phyloP scores from a whole-genome alignment of 2,329 filamentous ascomycete species.

The Alternaria tenuissima region DNA sequence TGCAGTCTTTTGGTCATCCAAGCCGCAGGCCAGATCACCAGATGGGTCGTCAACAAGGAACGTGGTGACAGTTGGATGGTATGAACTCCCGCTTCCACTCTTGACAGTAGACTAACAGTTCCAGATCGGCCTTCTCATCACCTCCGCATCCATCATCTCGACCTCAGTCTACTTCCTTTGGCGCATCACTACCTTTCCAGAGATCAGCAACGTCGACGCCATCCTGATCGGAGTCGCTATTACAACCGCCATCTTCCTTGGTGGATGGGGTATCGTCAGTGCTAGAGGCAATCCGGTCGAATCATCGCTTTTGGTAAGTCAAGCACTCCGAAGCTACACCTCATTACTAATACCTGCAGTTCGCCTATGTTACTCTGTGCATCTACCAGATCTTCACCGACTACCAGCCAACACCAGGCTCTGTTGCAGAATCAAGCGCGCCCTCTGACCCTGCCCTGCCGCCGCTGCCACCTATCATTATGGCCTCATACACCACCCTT shows the following conservation, averaged over 20 bases:
- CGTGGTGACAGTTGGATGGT: constrained; percentile 97
- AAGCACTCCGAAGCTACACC: not conserved
- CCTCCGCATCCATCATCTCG: constrained; percentile 90
- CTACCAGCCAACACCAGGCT: constrained; percentile 78
- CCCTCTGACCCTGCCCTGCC: constrained; percentile 84
- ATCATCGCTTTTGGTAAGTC: constrained; percentile 76
- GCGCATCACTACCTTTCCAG: constrained; percentile 91
- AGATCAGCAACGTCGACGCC: constrained; percentile 90
- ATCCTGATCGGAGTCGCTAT: constrained; percentile 91
- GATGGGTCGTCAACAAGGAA: constrained; percentile 92
- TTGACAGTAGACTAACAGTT: constrained; percentile 44
- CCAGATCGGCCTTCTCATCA: constrained; percentile 84
- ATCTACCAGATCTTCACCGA: constrained; percentile 99
- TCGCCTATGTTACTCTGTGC: constrained; percentile 97
- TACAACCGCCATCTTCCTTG: constrained; percentile 90
- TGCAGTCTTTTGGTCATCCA: constrained; percentile 97
- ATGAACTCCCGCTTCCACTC: constrained; percentile 49
- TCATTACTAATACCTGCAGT: constrained; percentile 54
- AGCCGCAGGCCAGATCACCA: constrained; percentile 89
- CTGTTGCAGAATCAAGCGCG: constrained; percentile 61
- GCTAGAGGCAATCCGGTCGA: constrained; percentile 95
- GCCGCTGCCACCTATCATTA: constrained; percentile 95
- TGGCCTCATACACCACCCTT: constrained; percentile 95
- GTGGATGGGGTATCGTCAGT: constrained; percentile 91
- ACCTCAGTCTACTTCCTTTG: constrained; percentile 96